Conservation (phyloP, 139 green algal species). For the Penium margaritaceum region DNA sequence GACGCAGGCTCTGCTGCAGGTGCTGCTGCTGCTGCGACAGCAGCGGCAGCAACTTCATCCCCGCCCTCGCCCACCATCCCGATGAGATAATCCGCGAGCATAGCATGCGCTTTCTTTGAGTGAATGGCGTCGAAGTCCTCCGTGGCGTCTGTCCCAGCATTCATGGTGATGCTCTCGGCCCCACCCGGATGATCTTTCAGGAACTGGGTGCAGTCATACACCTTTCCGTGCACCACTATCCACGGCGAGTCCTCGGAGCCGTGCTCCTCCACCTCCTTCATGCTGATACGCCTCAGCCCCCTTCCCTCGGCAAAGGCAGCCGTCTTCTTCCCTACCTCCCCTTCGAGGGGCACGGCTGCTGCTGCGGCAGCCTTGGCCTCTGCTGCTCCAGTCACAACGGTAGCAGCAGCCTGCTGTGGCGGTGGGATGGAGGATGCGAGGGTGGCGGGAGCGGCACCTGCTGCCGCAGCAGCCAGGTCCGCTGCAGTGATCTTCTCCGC, state of each 20-base stretch:
- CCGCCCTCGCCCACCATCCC: constrained; percentile 31
- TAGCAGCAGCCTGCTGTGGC: too few relatives aligned
- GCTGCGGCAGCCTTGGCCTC: too few relatives aligned
- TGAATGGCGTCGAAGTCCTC: constrained; percentile 60
- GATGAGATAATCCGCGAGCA: constrained; percentile 52
- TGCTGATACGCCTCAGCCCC: too few relatives aligned
- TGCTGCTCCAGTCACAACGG: too few relatives aligned
- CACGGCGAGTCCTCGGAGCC: constrained; percentile 66
- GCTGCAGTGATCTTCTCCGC: too few relatives aligned
- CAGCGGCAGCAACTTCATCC: background rate
- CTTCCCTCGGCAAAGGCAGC: too few relatives aligned
- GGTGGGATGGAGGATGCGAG: too few relatives aligned
- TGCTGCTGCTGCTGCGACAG: background rate
- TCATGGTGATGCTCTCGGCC: constrained; percentile 53
- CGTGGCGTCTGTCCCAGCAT: constrained; percentile 53
- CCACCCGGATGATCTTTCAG: constrained; percentile 54
- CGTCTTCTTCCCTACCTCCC: too few relatives aligned
- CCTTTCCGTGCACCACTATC: constrained; percentile 84
- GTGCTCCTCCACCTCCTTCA: constrained; percentile 72
- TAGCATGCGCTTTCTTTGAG: constrained; percentile 41
- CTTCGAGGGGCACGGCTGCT: too few relatives aligned
- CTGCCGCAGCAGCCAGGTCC: too few relatives aligned
- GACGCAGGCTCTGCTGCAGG: background rate
- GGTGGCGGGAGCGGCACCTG: too few relatives aligned
- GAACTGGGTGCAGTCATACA: constrained; percentile 54